phyloP scores from a whole-genome alignment of 1,139 yeast genomes.

The Dujonia santamariae region DNA sequence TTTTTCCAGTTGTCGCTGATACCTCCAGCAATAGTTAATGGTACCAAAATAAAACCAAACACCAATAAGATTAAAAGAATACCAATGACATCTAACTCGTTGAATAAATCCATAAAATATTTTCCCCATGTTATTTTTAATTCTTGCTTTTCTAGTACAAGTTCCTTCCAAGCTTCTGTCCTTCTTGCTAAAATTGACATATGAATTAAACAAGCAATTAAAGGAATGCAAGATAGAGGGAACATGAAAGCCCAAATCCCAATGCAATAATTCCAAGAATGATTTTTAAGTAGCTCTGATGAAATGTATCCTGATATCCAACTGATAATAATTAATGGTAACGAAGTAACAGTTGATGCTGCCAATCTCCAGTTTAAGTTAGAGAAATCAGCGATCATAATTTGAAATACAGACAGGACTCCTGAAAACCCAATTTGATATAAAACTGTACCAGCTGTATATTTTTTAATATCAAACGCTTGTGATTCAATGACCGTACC shows the following conservation, averaged over 20 bases:
- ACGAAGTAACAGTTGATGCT: constrained; percentile 18
- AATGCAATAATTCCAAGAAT: constrained; percentile 66
- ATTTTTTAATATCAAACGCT: constrained; percentile 18
- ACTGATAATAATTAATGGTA: constrained; percentile 22
- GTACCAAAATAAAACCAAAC: constrained; percentile 36
- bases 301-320: constrained; percentile 18
- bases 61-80: constrained; percentile 25
- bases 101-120: constrained; percentile 18
- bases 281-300: constrained; percentile 16
- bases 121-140: background rate
- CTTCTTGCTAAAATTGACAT: constrained; percentile 34
- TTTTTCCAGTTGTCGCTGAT: constrained; percentile 24
- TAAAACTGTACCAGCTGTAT: constrained; percentile 22
- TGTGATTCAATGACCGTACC: constrained; percentile 23
- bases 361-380: constrained; percentile 21
- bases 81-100: constrained; percentile 36
- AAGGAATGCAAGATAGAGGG: constrained; percentile 61
- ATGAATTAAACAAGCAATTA: constrained; percentile 23
- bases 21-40: constrained; percentile 39
- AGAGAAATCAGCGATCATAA: constrained; percentile 20
- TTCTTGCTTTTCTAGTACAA: constrained; percentile 9
- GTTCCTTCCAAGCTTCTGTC: constrained; percentile 39
- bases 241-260: constrained; percentile 80
- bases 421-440: constrained; percentile 23
- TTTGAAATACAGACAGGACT: constrained; percentile 16